These are phyloP conservation scores for Penicillium sp. DNA, from an alignment of 2,329 filamentous ascomycete species.

Conservation along the genomic window DNA sequence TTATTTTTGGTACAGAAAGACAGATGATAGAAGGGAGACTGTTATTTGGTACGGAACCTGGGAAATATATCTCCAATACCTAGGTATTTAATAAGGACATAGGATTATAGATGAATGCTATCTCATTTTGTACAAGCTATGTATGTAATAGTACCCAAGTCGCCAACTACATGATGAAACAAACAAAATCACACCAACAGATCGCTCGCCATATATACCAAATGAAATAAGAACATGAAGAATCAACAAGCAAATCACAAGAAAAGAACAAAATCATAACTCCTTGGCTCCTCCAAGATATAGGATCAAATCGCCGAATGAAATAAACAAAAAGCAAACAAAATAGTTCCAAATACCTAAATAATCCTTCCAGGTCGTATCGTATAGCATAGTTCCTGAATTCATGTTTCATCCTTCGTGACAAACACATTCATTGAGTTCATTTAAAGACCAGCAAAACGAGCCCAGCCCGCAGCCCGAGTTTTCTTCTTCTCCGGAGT, in stretches of 20 bases:
- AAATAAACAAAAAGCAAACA: background rate
- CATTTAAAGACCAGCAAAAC: constrained; percentile 41
- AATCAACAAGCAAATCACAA: constrained; percentile 4
- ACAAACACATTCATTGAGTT: background rate
- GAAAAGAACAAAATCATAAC: constrained; percentile 1
- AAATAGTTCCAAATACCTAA: background rate
- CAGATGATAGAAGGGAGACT: background rate
- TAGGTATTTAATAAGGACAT: too few relatives aligned
- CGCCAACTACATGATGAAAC: background rate
- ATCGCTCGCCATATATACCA: constrained; percentile 3
- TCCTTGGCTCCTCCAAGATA: background rate
- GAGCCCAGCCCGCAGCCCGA: constrained; percentile 44
- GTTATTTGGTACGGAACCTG: too few relatives aligned
- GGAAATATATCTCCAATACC: too few relatives aligned
- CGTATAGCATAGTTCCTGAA: background rate
- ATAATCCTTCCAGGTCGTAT: background rate
- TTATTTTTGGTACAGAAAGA: background rate
- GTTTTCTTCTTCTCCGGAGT: constrained; percentile 17
- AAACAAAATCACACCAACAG: background rate
- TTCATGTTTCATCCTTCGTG: constrained; percentile 12
- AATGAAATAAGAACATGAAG: constrained; percentile 1
- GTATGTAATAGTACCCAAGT: background rate
- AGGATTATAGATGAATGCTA: background rate
- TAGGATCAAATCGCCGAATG: background rate
- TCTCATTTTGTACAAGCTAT: background rate